phyloP scores from a whole-genome alignment of 495 filamentous ascomycete species.

The Chaetomidium leptoderma region DNA sequence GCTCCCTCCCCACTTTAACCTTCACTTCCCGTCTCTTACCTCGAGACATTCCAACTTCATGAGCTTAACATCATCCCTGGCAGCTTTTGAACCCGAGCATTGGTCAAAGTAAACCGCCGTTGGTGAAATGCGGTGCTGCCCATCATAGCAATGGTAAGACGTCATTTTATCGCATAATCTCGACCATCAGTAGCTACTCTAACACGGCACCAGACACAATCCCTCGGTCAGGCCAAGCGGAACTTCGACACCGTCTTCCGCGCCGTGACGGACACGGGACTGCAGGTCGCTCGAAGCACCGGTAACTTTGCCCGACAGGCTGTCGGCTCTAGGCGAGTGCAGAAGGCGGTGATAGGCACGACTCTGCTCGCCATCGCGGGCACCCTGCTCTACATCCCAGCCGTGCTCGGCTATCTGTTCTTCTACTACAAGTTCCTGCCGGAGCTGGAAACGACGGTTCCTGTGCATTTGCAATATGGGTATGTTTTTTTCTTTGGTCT shows the following conservation, averaged over 20 bases:
- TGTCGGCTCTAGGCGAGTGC: background rate
- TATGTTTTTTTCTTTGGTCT: constrained; percentile 32
- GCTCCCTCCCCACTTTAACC: constrained; percentile 12
- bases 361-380: constrained; percentile 57
- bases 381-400: constrained; percentile 56
- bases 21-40: background rate
- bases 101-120: background rate
- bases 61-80: background rate
- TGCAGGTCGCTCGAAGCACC: background rate
- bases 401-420: constrained; percentile 62
- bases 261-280: background rate
- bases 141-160: background rate
- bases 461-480: constrained; percentile 80
- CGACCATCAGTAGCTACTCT: background rate
- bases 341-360: constrained; percentile 57
- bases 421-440: constrained; percentile 86
- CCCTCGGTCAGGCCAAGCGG: background rate
- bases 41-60: background rate
- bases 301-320: background rate
- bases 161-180: background rate
- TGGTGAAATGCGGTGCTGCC: background rate
- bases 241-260: background rate
- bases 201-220: background rate
- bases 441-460: constrained; percentile 56
- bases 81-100: background rate